These are phyloP conservation scores for Ophiostoma ulmi DNA, from an alignment of 2,329 filamentous ascomycete genomes.

Conservation along the genomic window DNA sequence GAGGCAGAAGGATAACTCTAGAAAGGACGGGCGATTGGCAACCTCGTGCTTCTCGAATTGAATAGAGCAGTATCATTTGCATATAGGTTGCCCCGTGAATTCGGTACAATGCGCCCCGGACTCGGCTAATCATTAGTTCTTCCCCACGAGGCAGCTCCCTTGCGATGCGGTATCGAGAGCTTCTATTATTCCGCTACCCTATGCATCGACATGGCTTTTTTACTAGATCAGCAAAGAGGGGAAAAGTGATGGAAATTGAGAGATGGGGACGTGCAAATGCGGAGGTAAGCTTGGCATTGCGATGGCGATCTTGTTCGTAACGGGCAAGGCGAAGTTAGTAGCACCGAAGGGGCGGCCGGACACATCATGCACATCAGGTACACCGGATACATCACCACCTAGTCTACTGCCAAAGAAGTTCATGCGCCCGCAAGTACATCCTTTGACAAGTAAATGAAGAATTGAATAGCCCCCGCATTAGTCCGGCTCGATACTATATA, in stretches of 20 bases:
- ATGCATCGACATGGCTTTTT: not conserved
- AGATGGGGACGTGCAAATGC: not conserved
- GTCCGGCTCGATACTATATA: not conserved
- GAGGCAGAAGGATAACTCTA: not conserved
- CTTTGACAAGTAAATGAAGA: not conserved
- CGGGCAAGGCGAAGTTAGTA: not conserved
- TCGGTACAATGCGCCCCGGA: conserved; percentile 7
- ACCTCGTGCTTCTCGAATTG: not conserved
- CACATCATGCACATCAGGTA: not conserved
- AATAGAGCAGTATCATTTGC: not conserved
- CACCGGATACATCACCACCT: not conserved
- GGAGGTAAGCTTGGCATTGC: conserved; percentile 6
- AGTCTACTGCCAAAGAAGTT: not conserved
- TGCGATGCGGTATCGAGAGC: conserved; percentile 1
- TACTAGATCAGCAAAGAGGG: conserved; percentile 2
- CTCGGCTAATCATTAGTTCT: not conserved
- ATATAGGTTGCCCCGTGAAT: not conserved
- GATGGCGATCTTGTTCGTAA: not conserved
- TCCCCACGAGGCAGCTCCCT: conserved; percentile 3
- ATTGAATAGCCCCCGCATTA: not conserved
- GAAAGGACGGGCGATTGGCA: not conserved
- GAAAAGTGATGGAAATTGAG: not conserved
- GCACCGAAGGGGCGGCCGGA: not conserved
- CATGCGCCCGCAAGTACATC: not conserved
- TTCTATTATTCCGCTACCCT: not conserved